Evolutionary conservation across 805 yeast genomes (phyloP).

Genomic region (Saccharomycopsis vini): DNA sequence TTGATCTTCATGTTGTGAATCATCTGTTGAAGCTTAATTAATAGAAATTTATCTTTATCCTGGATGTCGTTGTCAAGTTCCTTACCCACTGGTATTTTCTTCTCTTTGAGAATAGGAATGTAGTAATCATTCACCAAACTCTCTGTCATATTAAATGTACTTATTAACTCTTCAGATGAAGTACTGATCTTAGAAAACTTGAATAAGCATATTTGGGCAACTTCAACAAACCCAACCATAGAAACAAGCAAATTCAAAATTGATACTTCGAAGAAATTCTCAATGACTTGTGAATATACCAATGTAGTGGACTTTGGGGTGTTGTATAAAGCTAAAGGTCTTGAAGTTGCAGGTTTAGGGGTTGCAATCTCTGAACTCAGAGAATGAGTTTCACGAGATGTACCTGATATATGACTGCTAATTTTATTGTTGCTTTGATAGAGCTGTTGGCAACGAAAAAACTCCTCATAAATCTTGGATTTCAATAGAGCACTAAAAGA

Average conservation of each 20-base stretch:
- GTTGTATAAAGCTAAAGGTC: not conserved
- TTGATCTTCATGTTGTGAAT: constrained; percentile 24
- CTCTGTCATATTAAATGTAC: not conserved
- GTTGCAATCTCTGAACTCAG: constrained; percentile 27
- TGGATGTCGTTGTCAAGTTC: too few relatives aligned
- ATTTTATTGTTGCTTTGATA: too few relatives aligned
- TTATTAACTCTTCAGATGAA: not conserved
- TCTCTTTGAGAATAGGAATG: not conserved
- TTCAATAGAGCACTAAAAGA: too few relatives aligned
- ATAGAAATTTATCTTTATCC: not conserved
- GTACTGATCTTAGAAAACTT: constrained; percentile 2
- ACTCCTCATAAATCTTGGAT: too few relatives aligned
- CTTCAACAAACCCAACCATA: constrained; percentile 26
- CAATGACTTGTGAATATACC: constrained; percentile 26
- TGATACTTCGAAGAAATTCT: constrained; percentile 27
- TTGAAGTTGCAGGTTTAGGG: constrained; percentile 28
- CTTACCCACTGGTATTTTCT: too few relatives aligned
- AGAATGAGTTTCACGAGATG: too few relatives aligned
- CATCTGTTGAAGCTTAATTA: constrained; percentile 22
- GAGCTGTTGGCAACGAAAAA: too few relatives aligned
- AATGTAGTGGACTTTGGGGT: constrained; percentile 11
- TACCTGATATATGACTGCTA: too few relatives aligned
- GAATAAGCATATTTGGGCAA: constrained; percentile 3
- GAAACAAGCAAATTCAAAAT: constrained; percentile 22
- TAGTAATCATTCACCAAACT: not conserved